Percentiles rank a stretch among this genome's conserved stretches.
phyloP scores from a whole-genome alignment of 495 filamentous ascomycete species.

The Penicillium nucicola region DNA sequence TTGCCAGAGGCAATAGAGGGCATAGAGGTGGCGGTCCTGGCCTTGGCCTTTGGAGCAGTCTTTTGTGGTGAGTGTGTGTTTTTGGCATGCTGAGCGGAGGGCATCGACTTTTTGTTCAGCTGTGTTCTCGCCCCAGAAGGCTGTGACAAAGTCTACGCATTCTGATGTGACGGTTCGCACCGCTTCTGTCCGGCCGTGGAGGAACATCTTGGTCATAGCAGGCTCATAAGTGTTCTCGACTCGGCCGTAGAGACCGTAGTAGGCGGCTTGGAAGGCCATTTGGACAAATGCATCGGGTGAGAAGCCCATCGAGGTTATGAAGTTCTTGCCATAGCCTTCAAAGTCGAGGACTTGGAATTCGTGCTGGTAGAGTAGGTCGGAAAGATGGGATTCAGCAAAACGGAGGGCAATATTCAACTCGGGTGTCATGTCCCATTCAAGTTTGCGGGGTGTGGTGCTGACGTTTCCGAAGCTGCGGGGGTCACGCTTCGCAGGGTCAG shows the following conservation, averaged over 20 bases:
- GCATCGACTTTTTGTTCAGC: conserved; percentile 79
- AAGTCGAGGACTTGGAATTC: conserved; percentile 95
- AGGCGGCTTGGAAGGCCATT: conserved; percentile 98
- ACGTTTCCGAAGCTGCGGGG: conserved; percentile 93
- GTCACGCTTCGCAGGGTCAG: conserved; percentile 91
- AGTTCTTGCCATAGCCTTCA: conserved; percentile 86
- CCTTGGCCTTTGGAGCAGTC: conserved; percentile 89
- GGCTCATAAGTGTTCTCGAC: conserved; percentile 96
- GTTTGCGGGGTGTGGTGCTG: conserved; percentile 87
- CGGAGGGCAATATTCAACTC: conserved; percentile 88
- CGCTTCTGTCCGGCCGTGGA: conserved; percentile 93
- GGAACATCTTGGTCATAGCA: conserved; percentile 93
- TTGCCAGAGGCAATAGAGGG: conserved; percentile 94
- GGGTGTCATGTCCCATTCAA: conserved; percentile 97
- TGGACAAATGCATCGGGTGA: conserved; percentile 97
- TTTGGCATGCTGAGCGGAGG: conserved; percentile 76
- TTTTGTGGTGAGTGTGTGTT: conserved; percentile 75
- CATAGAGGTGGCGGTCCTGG: conserved; percentile 92
- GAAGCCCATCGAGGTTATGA: conserved; percentile 94
- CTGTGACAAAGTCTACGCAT: conserved; percentile 79
- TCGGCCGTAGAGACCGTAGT: conserved; percentile 94
- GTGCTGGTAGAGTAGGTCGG: conserved; percentile 93
- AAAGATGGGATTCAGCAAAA: conserved; percentile 92
- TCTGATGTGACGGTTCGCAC: conserved; percentile 82
- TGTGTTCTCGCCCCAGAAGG: conserved; percentile 92